phyloP scores from a whole-genome alignment of 768 basidiomycete genomes.

The Kwoniella newhampshirensis region DNA sequence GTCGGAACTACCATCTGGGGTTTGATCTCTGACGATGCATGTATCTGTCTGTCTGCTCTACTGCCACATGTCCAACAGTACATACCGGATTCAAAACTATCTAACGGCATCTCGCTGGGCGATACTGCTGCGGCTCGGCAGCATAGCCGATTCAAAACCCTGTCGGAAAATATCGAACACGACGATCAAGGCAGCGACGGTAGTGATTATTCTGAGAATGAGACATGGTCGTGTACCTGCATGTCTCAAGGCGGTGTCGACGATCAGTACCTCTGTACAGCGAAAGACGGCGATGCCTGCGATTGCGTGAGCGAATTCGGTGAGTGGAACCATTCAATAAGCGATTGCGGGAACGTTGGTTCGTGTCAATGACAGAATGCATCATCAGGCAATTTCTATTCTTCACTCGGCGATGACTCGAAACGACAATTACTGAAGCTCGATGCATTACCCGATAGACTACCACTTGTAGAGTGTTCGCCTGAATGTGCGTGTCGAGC shows the following conservation, averaged over 20 bases:
- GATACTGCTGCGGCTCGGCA: not conserved
- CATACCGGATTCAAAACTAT: slow-evolving; percentile 31
- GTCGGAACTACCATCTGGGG: not conserved
- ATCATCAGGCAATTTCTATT: slow-evolving; percentile 41
- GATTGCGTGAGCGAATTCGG: slow-evolving; percentile 40
- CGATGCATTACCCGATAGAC: slow-evolving; percentile 42
- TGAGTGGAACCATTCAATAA: slow-evolving; percentile 18
- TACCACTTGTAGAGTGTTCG: slow-evolving; percentile 52
- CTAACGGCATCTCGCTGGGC: slow-evolving; percentile 11
- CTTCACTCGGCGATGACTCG: not conserved
- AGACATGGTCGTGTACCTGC: slow-evolving; percentile 9
- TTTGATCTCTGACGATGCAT: not conserved
- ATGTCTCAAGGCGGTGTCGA: not conserved
- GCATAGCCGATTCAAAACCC: not conserved
- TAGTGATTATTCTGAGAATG: not conserved
- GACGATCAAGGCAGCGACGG: not conserved
- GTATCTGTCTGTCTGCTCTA: not conserved
- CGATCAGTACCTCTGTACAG: slow-evolving; percentile 19
- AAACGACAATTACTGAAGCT: slow-evolving; percentile 28
- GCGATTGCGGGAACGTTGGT: not conserved
- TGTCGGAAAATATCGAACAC: too few relatives aligned
- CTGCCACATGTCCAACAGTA: slow-evolving; percentile 21
- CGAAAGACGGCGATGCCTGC: slow-evolving; percentile 26
- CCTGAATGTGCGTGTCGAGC: slow-evolving; percentile 36
- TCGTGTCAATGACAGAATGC: too few relatives aligned